These are phyloP conservation scores for Pseudozyma sp. DNA, from an alignment of 1,284 basidiomycete genomes.

Conservation along the genomic window DNA sequence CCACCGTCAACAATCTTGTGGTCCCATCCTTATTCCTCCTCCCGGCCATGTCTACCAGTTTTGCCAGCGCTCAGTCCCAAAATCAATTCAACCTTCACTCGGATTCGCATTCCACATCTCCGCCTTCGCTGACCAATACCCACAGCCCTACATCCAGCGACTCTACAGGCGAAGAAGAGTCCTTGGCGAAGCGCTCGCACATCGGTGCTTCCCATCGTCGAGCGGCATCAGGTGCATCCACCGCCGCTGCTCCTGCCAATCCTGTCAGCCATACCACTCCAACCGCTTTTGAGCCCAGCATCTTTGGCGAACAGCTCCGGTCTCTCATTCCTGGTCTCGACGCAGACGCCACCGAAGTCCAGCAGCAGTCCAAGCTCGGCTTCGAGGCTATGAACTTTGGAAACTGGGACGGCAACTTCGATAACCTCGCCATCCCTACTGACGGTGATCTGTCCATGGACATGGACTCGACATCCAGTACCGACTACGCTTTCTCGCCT, in stretches of 20 bases:
- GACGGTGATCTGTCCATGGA: constrained; percentile 49
- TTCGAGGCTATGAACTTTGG: constrained; percentile 42
- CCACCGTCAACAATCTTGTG: no score
- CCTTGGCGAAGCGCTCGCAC: constrained; percentile 14
- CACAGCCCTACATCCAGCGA: constrained; percentile 50
- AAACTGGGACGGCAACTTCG: constrained; percentile 38
- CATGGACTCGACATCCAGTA: constrained; percentile 47
- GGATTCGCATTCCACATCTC: constrained; percentile 30
- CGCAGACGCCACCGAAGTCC: constrained; percentile 12
- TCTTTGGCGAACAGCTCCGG: constrained; percentile 33
- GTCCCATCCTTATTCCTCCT: not conserved
- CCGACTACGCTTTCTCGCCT: constrained; percentile 48
- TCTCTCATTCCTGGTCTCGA: constrained; percentile 20
- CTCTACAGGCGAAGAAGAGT: constrained; percentile 46
- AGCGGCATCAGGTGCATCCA: constrained; percentile 10
- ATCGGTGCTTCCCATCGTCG: constrained; percentile 15
- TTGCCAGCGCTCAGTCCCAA: constrained; percentile 8
- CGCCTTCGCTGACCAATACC: constrained; percentile 41
- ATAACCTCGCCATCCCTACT: constrained; percentile 20
- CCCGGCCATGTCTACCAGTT: constrained; percentile 44
- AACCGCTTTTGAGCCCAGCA: constrained; percentile 34
- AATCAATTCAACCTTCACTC: constrained; percentile 10
- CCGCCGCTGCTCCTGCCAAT: constrained; percentile 4
- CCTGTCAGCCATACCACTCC: constrained; percentile 1
- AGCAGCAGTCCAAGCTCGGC: constrained; percentile 11